These are phyloP conservation scores for Podaxis sp. DNA, from an alignment of 768 basidiomycete species.

Conservation along the genomic window DNA sequence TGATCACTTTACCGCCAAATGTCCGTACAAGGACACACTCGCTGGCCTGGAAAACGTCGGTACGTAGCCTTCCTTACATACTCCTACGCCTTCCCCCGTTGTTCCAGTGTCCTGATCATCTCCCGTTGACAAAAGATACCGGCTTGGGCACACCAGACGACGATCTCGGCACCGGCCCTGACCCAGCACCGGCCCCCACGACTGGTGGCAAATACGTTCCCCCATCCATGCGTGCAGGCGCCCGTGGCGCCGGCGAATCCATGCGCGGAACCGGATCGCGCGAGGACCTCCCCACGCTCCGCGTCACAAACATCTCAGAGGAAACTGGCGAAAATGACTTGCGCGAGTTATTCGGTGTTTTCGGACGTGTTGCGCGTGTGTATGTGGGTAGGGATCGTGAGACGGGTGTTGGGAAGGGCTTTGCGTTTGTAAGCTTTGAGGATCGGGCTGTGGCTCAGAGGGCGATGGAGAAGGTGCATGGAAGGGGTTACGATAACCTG, in stretches of 20 bases:
- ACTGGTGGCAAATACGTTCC: slow-evolving; percentile 87
- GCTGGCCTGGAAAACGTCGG: slow-evolving; percentile 68
- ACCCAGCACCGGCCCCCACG: slow-evolving; percentile 26
- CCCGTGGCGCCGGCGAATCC: slow-evolving; percentile 69
- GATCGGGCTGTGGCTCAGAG: slow-evolving; percentile 73
- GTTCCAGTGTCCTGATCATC: not conserved
- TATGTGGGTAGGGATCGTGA: slow-evolving; percentile 95
- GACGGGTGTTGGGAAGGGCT: slow-evolving; percentile 93
- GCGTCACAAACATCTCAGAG: slow-evolving; percentile 95
- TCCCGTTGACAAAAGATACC: slow-evolving; percentile 12
- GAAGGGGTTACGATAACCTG: slow-evolving; percentile 89
- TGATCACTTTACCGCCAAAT: slow-evolving; percentile 96
- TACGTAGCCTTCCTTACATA: slow-evolving; percentile 24
- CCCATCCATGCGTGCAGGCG: slow-evolving; percentile 80
- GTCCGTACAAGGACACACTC: slow-evolving; percentile 95
- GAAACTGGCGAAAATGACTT: slow-evolving; percentile 95
- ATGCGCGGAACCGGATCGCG: slow-evolving; percentile 68
- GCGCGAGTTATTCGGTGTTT: slow-evolving; percentile 83
- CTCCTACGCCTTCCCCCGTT: not conserved
- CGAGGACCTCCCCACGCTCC: slow-evolving; percentile 93
- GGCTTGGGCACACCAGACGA: slow-evolving; percentile 38
- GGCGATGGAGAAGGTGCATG: slow-evolving; percentile 91
- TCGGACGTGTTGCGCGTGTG: slow-evolving; percentile 85
- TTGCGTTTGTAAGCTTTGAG: slow-evolving; percentile 97
- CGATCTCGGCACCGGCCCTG: slow-evolving; percentile 31